These are phyloP conservation scores for Melampsora americana DNA, from an alignment of 1,284 basidiomycete species.

Conservation along the genomic window DNA sequence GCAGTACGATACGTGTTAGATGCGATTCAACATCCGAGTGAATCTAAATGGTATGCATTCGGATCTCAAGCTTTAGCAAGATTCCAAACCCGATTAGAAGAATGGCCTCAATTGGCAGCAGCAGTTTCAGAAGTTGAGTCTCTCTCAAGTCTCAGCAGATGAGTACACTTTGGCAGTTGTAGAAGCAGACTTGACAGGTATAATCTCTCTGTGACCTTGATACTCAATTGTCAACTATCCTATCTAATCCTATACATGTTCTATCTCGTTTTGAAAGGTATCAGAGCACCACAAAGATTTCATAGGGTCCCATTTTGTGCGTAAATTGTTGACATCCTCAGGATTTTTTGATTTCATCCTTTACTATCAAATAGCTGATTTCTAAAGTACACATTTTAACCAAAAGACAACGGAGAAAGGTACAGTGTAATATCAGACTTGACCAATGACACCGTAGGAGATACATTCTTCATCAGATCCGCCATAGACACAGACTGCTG, in stretches of 20 bases:
- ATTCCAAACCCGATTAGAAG: slow-evolving; percentile 80
- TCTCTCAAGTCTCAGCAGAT: slow-evolving; percentile 19
- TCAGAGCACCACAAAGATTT: background rate
- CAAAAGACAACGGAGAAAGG: slow-evolving; percentile 35
- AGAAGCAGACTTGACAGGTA: slow-evolving; percentile 1
- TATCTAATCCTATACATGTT: too few relatives aligned
- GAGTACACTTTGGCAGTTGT: background rate
- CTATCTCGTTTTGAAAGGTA: background rate
- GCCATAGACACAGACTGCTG: slow-evolving; percentile 40
- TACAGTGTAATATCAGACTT: slow-evolving; percentile 28
- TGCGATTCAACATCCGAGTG: slow-evolving; percentile 79
- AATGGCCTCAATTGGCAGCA: slow-evolving; percentile 92
- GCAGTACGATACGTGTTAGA: slow-evolving; percentile 96
- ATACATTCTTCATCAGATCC: slow-evolving; percentile 22
- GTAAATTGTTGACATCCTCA: background rate
- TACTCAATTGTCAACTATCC: too few relatives aligned
- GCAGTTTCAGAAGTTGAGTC: slow-evolving; percentile 83
- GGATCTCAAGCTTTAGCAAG: slow-evolving; percentile 84
- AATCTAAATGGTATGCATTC: slow-evolving; percentile 88
- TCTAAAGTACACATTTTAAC: background rate
- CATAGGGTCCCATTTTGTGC: background rate
- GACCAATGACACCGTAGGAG: slow-evolving; percentile 2
- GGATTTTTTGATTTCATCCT: too few relatives aligned
- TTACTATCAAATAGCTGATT: too few relatives aligned
- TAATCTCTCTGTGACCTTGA: too few relatives aligned